Base-by-base conservation (phyloP, 352 stramenopile genomes). In the Globisporangium paddicum region DNA sequence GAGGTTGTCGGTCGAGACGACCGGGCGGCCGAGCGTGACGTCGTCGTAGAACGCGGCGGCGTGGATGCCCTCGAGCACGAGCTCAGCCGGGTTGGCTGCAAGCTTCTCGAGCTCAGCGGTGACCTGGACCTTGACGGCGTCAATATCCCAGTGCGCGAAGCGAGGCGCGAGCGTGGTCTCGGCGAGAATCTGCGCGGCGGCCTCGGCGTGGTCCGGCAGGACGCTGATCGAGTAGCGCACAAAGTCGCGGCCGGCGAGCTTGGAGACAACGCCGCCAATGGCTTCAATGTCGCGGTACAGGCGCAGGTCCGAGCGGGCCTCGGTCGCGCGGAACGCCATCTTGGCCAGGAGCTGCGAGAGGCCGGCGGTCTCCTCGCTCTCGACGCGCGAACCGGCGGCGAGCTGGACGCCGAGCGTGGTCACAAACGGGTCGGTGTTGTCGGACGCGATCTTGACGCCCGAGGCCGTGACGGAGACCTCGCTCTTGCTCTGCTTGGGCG, bases 11-110 rank as follows among this genome's bases (percentile, higher is more conserved):
- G 66, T 57, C 23, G 71, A 55, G 37, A 71, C 61, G 21, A 84
- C 51, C 21, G 79, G 59, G 47, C 82, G 82, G 40, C 84, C 84
- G 32, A 94, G 75, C 59, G 80, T 72, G 25, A 69, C 64, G 67
- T 94, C 83, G 63, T 92, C 71, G 71, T 94, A 94, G 66, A 91
- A 94, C 4, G 85, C 85, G 5, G 82, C 85, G 30, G 71, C 77
- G 72, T 93, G 81, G 48, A 94, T 53, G 46, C 66, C 68, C 52
- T 94, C 81, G 1, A 72, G 53, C 52, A 91, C 53, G 44, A 79
- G 75, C n/a, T 66, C 69, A 26, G 69, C 59, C 16, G 70, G 66
- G 68, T 86, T 75, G 19, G 55, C 49, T 0, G 63, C 26, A 48
- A 87, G 70, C 35, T 71, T 63, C 19, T 84, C 71, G 23, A 75